Evolutionary conservation across 257 asterid genomes (phyloP), one percentile per base, ranked within the genome.

Genomic region (Solanum clarkiae): DNA sequence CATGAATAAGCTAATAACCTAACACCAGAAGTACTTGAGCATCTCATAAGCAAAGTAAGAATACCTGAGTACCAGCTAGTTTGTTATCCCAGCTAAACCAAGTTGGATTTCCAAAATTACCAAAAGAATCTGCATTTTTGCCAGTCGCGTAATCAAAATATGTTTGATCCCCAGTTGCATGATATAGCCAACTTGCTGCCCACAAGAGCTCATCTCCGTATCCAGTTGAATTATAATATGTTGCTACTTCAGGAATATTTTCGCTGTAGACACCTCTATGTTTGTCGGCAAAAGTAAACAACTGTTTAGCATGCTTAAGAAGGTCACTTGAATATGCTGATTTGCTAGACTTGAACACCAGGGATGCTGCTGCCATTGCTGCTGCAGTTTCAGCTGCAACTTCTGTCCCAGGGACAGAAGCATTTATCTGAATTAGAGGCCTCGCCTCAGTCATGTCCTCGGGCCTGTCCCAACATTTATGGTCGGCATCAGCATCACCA

Each of bases 21-120:
- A 32, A 29, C 32, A 66, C 7, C 22, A 29, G 45, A 14, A 66
- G 3, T 45, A 68, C 7, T 68, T 24, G 15, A 8, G 49, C 75
- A 36, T 69, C 77, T 69, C 26, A 69, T 16, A 70, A 0, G 68
- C 63, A 56, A 65, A 81, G 45, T 13, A 51, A 54, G 22, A 44
- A 65, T 94, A 93, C 99, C 96, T 96, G 97, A 83, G 92, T 87
- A 80, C 97, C 99, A 45, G 99, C 93, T 24, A 93, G 90, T 91
- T 95, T 96, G 89, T 89, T 92, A 87, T 96, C 99, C 99, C 99
- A 96, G 88, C 98, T 94, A 85, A 96, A 96, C 98, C 98, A 96
- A 1, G 97, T 90, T 17, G 98, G 97, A 77, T 40, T 91, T 7
- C 96, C 98, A 91, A 91, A 96, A 49, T 94, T 75, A 45, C 86